Percentiles rank a stretch among this genome's conserved stretches.
These are phyloP conservation scores for Dictyostelium intermedium DNA, from an alignment of 78 protist genomes.

Conservation along the genomic window DNA sequence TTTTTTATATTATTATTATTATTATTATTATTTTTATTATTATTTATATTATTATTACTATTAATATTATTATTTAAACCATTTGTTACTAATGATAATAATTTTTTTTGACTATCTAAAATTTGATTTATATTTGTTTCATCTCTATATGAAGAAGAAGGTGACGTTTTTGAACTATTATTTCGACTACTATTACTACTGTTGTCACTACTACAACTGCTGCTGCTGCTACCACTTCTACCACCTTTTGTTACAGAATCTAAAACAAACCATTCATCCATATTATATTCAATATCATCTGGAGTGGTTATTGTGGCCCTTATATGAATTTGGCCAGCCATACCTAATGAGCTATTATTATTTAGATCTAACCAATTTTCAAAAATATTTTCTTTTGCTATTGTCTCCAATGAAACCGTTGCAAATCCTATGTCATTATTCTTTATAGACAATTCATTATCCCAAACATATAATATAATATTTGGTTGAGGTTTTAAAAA, in stretches of 20 bases:
- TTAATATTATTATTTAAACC: neutral
- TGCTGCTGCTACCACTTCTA: neutral
- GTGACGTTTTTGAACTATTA: neutral
- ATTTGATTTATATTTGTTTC: neutral
- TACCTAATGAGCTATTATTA: neutral
- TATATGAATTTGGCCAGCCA: neutral
- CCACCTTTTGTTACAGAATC: neutral
- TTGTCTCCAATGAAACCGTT: neutral
- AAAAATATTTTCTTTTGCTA: neutral
- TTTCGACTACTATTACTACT: neutral
- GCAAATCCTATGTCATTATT: conserved; percentile 19
- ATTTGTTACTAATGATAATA: neutral
- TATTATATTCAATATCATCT: neutral
- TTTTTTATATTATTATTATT: neutral
- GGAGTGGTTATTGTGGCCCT: neutral
- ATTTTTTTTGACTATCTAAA: neutral
- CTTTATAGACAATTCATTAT: conserved; percentile 45
- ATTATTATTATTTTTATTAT: neutral
- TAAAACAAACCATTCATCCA: conserved; percentile 5
- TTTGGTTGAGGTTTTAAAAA: neutral
- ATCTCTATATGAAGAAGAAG: neutral
- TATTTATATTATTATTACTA: neutral
- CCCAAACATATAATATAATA: conserved; percentile 23
- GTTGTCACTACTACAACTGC: neutral
- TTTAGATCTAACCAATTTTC: neutral